Evolutionary conservation across 805 yeast genomes (phyloP), one percentile per base, ranked within the genome.

Genomic region (Yamadazyma laniorum): DNA sequence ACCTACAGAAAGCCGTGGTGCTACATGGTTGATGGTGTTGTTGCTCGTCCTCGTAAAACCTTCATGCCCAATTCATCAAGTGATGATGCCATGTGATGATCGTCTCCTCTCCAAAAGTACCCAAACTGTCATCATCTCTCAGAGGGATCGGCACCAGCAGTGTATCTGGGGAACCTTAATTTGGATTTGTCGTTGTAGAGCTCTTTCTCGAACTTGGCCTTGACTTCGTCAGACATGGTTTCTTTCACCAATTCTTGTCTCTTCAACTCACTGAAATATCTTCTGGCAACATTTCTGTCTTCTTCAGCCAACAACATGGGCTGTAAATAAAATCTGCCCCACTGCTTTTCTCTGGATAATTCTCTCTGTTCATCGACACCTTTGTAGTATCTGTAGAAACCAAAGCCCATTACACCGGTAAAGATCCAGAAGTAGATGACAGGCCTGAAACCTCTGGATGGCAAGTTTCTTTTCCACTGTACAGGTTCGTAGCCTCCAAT

Each of bases 381-480:
- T 44, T 74, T 67, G 51, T 74, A 72, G 41, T 78, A 70, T 49
- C 73, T 68, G 62, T 82, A 83, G 67, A 82, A 83, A 8, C 95
- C 95, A 55, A 79, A 83, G 3, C 79, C 71, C 58, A 85, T 75
- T 56, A 82, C 54, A 7, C 78, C 85, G 28, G 78, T 67, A 43
- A 85, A 59, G 25, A 82, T 77, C 56, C 77, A 77, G 43, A 86
- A 72, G 67, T 82, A 86, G 30, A 85, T 70, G 29, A 78, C 66
- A 12, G 95, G 93, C 41, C 91, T 70, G 67, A 86, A 86, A 2
- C 95, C 95, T 50, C 95, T 72, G 2, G 91, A 67, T 17, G 95
- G 95, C 34, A 87, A 65, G 61, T 86, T 82, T 59, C 95, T 77
- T 66, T 82, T 83, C 95, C 95, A 87, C 67, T 86, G 95, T 44